Base-by-base conservation (phyloP, 2,329 filamentous ascomycete species). In the Stagonosporopsis vannaccii region DNA sequence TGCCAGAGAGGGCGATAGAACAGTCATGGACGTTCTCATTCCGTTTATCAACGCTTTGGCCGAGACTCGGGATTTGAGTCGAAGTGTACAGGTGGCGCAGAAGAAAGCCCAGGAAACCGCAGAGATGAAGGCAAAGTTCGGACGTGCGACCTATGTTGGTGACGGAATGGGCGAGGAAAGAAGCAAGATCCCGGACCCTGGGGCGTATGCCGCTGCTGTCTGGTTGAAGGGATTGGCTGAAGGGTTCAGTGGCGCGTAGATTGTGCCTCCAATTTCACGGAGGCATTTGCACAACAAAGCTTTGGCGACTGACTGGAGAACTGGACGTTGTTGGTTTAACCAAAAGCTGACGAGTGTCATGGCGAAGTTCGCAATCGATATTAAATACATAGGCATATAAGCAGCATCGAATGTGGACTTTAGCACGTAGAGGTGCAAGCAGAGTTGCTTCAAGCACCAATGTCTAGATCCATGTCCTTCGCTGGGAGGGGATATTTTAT, bases 121-220 rank as follows among this genome's bases (percentile, higher is more conserved):
- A 79, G 87, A 87, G 26, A 97, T 99, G 93, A 87, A 90, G 75
- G 91, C 95, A 17, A 94, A 88, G 68, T 82, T 98, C 48, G 95
- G 95, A 1, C 79, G 92, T 41, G 86, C 89, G 1, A 91, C 94
- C 15, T 96, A 96, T 76, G 85, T 96, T 35, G 90, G 90, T 59
- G 90, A 89, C 60, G 84, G 80, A 37, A 72, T 65, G 65, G 82
- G 77, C 84, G 85, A 78, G 75, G 90, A 74, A 80, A 65, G 71
- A 56, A 63, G 62, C 26, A 57, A 53, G 64, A 70, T 75, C 40
- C 89, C 89, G 13, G 90, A 92, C 78, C 90, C 90, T 1, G 88
- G 88, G 13, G 88, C 88, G 8, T 84, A 84, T 60, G 95, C 94
- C 5, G 87, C 96, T 61, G 88, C 88, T 20, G 85, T 89, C 70